These are phyloP conservation scores for Candida mattraensis DNA, from an alignment of 805 yeast genomes.

Conservation along the genomic window DNA sequence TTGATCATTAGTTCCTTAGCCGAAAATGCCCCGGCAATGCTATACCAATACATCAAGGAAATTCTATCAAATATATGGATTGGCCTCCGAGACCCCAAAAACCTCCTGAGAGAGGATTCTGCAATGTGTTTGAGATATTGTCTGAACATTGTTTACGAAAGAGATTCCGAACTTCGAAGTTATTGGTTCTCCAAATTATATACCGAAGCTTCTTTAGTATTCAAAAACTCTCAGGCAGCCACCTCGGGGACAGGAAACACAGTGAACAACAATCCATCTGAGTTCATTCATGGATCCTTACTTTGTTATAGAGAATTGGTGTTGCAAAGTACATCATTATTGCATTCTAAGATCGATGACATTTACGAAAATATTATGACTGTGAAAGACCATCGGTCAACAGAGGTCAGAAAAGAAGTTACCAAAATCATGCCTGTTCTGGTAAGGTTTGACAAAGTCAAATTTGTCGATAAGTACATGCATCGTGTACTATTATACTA, in stretches of 20 bases:
- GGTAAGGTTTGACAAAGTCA: constrained; percentile 72
- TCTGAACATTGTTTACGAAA: constrained; percentile 70
- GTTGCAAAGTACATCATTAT: constrained; percentile 66
- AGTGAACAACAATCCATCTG: constrained; percentile 40
- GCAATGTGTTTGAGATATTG: constrained; percentile 80
- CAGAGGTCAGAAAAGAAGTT: constrained; percentile 80
- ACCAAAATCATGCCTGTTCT: constrained; percentile 78
- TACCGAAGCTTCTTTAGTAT: constrained; percentile 33
- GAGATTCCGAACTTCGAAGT: constrained; percentile 69
- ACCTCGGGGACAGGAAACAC: constrained; percentile 8
- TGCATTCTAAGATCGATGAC: constrained; percentile 69
- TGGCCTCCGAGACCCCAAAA: constrained; percentile 78
- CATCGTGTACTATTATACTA: constrained; percentile 78
- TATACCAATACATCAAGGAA: constrained; percentile 74
- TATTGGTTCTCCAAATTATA: constrained; percentile 71
- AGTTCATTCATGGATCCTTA: constrained; percentile 83
- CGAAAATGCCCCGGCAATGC: constrained; percentile 78
- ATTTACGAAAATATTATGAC: constrained; percentile 72
- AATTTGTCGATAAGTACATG: constrained; percentile 77
- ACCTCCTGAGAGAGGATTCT: constrained; percentile 75
- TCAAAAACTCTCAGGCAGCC: constrained; percentile 21
- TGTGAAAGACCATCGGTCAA: constrained; percentile 75
- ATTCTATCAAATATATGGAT: constrained; percentile 84
- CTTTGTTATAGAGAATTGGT: constrained; percentile 80
- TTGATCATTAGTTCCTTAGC: constrained; percentile 82